phyloP scores from a whole-genome alignment of 805 yeast genomes.

The Kuraishia borneana region DNA sequence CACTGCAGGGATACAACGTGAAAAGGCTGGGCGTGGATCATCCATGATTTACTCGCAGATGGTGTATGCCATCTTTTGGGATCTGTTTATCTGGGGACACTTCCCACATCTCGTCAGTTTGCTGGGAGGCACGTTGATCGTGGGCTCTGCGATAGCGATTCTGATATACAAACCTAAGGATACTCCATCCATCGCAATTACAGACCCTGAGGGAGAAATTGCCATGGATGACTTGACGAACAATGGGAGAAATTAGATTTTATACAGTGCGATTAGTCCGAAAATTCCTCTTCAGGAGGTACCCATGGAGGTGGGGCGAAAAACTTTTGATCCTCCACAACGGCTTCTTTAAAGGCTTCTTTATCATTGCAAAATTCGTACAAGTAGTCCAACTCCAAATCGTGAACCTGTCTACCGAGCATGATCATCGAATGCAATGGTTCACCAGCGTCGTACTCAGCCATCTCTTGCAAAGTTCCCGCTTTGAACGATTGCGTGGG shows the following conservation, averaged over 20 bases:
- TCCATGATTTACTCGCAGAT: constrained; percentile 68
- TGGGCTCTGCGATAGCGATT: constrained; percentile 52
- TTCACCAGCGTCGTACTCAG: constrained; percentile 82
- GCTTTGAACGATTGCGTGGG: constrained; percentile 76
- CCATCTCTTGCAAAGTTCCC: constrained; percentile 68
- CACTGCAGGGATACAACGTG: constrained; percentile 78
- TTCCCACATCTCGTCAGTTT: constrained; percentile 60
- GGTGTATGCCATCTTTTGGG: constrained; percentile 72
- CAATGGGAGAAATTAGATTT: too few relatives aligned
- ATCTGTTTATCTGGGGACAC: constrained; percentile 58
- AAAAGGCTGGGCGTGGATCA: constrained; percentile 66
- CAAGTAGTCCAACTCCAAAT: constrained; percentile 79
- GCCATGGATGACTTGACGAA: too few relatives aligned
- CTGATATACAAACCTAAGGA: constrained; percentile 36
- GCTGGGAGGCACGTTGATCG: constrained; percentile 58
- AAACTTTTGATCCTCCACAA: constrained; percentile 50
- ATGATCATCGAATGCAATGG: constrained; percentile 89
- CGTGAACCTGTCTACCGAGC: constrained; percentile 90
- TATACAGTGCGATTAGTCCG: too few relatives aligned
- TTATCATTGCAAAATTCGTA: constrained; percentile 62
- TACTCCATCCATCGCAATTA: background rate
- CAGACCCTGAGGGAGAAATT: constrained; percentile 3
- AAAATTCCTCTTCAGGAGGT: constrained; percentile 30
- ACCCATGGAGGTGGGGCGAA: constrained; percentile 67
- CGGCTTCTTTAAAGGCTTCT: constrained; percentile 34